These are phyloP conservation scores for Prinsepia uniflora DNA, from an alignment of 306 rosid genomes.

Conservation along the genomic window DNA sequence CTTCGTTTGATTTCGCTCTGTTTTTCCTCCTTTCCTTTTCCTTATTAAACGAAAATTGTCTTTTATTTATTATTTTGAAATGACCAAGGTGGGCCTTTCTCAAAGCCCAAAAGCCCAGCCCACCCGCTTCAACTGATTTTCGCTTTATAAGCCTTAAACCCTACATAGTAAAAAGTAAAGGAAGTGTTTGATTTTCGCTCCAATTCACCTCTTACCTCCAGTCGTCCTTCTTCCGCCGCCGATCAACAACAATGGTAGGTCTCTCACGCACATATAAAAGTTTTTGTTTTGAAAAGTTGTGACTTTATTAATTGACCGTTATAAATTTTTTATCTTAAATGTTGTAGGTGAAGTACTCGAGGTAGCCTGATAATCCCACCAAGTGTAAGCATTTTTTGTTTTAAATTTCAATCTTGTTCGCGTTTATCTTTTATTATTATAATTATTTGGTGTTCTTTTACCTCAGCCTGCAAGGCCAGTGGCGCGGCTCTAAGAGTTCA, in stretches of 20 bases:
- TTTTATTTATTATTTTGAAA: neutral
- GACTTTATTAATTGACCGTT: neutral
- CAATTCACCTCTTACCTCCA: neutral
- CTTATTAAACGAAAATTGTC: neutral
- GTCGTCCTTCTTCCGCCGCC: neutral
- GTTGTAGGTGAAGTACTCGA: constrained; percentile 80
- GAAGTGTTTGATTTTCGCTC: neutral
- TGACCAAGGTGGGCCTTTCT: neutral
- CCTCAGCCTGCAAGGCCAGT: constrained; percentile 86
- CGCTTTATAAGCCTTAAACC: neutral
- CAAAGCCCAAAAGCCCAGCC: constrained; percentile 1
- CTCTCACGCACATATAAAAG: neutral
- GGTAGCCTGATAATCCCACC: constrained; percentile 77
- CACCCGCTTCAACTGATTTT: neutral
- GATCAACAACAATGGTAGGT: constrained; percentile 3
- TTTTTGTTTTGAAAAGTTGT: neutral
- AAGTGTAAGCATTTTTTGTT: constrained; percentile 43
- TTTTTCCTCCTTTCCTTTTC: neutral
- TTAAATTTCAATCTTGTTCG: neutral
- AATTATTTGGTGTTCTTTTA: neutral
- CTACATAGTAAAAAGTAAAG: neutral
- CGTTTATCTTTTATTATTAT: neutral
- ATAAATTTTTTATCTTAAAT: neutral
- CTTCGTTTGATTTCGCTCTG: constrained; percentile 1
- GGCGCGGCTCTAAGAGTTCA: constrained; percentile 87